Conservation (phyloP, 768 basidiomycete species). For the Auriscalpium microsporum region DNA sequence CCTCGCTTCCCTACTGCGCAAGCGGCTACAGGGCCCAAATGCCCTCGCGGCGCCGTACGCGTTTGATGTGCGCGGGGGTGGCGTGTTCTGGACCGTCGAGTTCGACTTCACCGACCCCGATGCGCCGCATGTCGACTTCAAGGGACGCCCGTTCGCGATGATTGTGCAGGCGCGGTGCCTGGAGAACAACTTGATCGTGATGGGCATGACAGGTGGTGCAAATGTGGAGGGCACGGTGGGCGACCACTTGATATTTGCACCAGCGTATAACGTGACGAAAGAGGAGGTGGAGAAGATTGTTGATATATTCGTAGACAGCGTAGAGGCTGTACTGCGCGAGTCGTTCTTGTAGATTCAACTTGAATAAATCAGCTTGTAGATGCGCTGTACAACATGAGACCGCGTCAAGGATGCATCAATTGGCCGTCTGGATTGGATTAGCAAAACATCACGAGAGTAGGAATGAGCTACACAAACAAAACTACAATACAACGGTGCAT, state of each 20-base stretch:
- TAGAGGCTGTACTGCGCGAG: conserved; percentile 49
- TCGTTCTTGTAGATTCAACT: not conserved
- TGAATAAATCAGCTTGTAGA: too few species aligned
- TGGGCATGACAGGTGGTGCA: conserved; percentile 67
- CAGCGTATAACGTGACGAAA: conserved; percentile 70
- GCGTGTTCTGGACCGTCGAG: conserved; percentile 79
- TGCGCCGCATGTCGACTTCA: conserved; percentile 38
- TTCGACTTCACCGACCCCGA: conserved; percentile 54
- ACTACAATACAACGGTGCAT: too few species aligned
- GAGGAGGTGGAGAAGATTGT: conserved; percentile 66
- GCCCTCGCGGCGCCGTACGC: conserved; percentile 55
- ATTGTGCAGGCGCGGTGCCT: conserved; percentile 63
- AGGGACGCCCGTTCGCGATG: conserved; percentile 51
- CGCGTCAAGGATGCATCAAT: too few species aligned
- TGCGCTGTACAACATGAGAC: too few species aligned
- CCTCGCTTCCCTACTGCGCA: conserved; percentile 43
- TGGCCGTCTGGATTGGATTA: too few species aligned
- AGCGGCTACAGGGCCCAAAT: conserved; percentile 46
- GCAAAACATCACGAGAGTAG: too few species aligned
- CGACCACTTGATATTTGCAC: conserved; percentile 65
- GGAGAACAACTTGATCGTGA: conserved; percentile 57
- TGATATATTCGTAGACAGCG: conserved; percentile 51
- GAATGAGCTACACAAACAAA: too few species aligned
- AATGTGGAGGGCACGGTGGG: conserved; percentile 65
- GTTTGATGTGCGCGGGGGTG: conserved; percentile 78